Conservation (phyloP, 768 basidiomycete species). For the Leccinum aurantiacum region DNA sequence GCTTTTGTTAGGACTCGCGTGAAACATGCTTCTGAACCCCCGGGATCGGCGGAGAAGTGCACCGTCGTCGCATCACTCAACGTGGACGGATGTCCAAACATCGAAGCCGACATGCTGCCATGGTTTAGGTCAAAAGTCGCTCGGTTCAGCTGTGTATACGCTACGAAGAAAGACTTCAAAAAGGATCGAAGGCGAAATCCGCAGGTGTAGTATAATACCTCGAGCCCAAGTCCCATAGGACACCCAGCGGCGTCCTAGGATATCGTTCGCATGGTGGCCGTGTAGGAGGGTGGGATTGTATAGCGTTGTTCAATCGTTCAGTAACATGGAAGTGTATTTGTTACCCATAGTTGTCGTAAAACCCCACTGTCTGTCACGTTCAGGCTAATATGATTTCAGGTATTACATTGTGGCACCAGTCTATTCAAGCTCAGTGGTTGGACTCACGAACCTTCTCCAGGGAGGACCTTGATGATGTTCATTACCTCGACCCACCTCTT, state of each 20-base stretch:
- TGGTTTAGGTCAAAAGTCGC: slow-evolving; percentile 60
- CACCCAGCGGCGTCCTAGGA: not conserved
- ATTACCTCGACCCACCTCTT: slow-evolving; percentile 52
- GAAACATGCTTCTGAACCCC: slow-evolving; percentile 17
- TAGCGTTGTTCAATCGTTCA: not conserved
- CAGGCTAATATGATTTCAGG: not conserved
- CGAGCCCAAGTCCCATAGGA: not conserved
- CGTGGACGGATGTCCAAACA: slow-evolving; percentile 54
- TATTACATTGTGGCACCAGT: not conserved
- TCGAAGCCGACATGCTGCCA: slow-evolving; percentile 55
- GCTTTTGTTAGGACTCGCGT: slow-evolving; percentile 53
- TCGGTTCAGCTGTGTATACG: slow-evolving; percentile 59
- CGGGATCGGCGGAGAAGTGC: slow-evolving; percentile 16
- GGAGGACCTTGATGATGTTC: slow-evolving; percentile 35
- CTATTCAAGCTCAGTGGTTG: not conserved
- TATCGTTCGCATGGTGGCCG: not conserved
- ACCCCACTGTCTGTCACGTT: not conserved
- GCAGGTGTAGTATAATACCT: not conserved
- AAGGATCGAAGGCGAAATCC: slow-evolving; percentile 27
- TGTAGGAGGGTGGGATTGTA: not conserved
- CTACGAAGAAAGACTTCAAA: slow-evolving; percentile 48
- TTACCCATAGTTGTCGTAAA: slow-evolving; percentile 12
- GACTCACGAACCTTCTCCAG: slow-evolving; percentile 19
- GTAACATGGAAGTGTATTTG: not conserved
- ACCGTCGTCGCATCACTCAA: slow-evolving; percentile 43